phyloP scores from a whole-genome alignment of 805 yeast genomes.

The Wickerhamomyces silvicola region DNA sequence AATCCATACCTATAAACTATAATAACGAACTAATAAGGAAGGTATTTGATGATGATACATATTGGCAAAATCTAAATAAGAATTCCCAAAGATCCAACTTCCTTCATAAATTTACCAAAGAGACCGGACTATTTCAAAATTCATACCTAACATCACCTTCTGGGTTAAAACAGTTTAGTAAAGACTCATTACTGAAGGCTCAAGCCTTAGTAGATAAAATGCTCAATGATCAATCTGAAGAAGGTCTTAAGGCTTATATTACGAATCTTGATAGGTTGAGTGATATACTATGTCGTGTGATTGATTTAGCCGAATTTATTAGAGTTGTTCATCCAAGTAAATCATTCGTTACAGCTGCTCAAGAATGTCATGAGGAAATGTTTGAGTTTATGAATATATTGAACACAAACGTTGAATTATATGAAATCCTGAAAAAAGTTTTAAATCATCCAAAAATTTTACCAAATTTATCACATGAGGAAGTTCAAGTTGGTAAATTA shows the following conservation, averaged over 20 bases:
- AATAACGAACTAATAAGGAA: constrained; percentile 29
- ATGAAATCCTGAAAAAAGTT: constrained; percentile 50
- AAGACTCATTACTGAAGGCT: constrained; percentile 59
- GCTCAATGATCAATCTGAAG: constrained; percentile 35
- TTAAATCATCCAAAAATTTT: constrained; percentile 31
- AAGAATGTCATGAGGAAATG: constrained; percentile 78
- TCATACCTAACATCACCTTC: constrained; percentile 61
- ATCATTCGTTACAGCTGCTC: constrained; percentile 72
- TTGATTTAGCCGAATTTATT: constrained; percentile 89
- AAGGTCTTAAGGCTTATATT: constrained; percentile 46
- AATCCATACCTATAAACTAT: constrained; percentile 9
- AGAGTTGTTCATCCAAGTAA: constrained; percentile 80
- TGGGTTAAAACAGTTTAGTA: constrained; percentile 65
- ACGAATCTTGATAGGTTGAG: constrained; percentile 74
- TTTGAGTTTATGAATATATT: constrained; percentile 90
- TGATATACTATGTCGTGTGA: constrained; percentile 85
- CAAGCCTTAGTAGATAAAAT: constrained; percentile 53
- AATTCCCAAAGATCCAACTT: constrained; percentile 4
- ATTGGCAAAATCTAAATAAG: constrained; percentile 47
- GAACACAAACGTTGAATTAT: constrained; percentile 76
- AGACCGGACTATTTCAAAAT: constrained; percentile 70
- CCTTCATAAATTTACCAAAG: constrained; percentile 11
- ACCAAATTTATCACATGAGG: constrained; percentile 55
- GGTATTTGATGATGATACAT: constrained; percentile 56
- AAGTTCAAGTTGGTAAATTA: constrained; percentile 73